Evolutionary conservation across 2,329 filamentous ascomycete species (phyloP).

Genomic region (Cladosporium oxysporum): DNA sequence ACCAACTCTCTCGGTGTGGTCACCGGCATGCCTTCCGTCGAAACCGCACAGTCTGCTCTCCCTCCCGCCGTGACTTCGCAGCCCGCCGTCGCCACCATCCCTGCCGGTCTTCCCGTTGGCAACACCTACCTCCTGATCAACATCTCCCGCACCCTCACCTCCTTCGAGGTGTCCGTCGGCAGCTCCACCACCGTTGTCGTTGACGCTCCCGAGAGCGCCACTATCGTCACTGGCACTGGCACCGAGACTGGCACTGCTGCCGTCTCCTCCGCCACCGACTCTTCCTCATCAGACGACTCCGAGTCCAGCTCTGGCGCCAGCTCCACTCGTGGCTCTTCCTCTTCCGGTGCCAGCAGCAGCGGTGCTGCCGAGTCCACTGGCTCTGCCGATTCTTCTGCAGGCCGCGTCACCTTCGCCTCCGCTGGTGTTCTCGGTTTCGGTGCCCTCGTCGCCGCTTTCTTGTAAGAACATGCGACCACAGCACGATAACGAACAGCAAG

Average conservation of each 20-base stretch:
- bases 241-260: constrained; percentile 23
- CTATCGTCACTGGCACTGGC: constrained; percentile 24
- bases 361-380: constrained; percentile 18
- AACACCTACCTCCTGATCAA: constrained; percentile 33
- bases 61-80: constrained; percentile 40
- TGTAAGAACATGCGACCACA: constrained; percentile 31
- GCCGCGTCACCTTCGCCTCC: constrained; percentile 35
- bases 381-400: constrained; percentile 29
- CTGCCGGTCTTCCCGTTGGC: constrained; percentile 43
- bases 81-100: constrained; percentile 43
- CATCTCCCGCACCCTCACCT: constrained; percentile 34
- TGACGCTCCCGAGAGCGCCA: constrained; percentile 28
- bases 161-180: constrained; percentile 38
- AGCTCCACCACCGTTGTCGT: constrained; percentile 35
- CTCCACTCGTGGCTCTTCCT: constrained; percentile 25
- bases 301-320: not conserved
- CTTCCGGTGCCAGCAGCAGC: constrained; percentile 26
- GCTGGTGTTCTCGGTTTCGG: constrained; percentile 40
- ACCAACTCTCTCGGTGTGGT: constrained; percentile 54
- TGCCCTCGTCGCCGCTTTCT: constrained; percentile 40
- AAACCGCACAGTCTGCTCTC: constrained; percentile 45
- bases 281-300: constrained; percentile 20
- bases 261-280: constrained; percentile 23
- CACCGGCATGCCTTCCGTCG: constrained; percentile 48
- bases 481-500: constrained; percentile 19